These are phyloP conservation scores for Veloboletus limbatus DNA, from an alignment of 1,284 basidiomycete genomes.

Conservation along the genomic window DNA sequence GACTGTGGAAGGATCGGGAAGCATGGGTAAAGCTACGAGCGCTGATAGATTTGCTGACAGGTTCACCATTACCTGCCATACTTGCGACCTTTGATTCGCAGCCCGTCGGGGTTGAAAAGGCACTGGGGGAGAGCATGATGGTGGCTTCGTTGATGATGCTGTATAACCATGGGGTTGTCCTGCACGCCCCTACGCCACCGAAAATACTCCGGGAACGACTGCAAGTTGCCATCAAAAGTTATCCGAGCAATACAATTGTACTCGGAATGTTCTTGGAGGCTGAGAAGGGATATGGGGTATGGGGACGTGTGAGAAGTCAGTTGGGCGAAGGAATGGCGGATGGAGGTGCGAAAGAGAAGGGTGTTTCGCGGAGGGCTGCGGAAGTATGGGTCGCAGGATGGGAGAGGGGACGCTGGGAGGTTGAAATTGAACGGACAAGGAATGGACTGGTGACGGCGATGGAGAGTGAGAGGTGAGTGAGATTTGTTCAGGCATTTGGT, in stretches of 20 bases:
- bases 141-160: conserved; percentile 58
- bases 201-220: conserved; percentile 57
- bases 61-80: conserved; percentile 40
- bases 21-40: conserved; percentile 63
- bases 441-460: conserved; percentile 59
- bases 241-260: conserved; percentile 72
- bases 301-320: conserved; percentile 61
- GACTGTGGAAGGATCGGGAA: conserved; percentile 53
- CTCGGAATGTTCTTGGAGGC: conserved; percentile 77
- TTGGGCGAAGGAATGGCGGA: conserved; percentile 41
- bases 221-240: conserved; percentile 52
- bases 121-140: conserved; percentile 55
- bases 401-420: conserved; percentile 68
- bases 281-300: conserved; percentile 72
- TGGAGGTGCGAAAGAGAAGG: conserved; percentile 46
- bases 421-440: conserved; percentile 68
- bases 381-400: conserved; percentile 79
- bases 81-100: conserved; percentile 50
- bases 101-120: conserved; percentile 20
- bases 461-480: conserved; percentile 59
- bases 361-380: conserved; percentile 53
- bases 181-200: conserved; percentile 60
- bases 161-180: conserved; percentile 55
- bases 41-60: conserved; percentile 60
- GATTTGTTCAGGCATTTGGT: background rate